Evolutionary conservation across 2,329 filamentous ascomycete genomes (phyloP).

Genomic region (Sporothrix dimorphospora): DNA sequence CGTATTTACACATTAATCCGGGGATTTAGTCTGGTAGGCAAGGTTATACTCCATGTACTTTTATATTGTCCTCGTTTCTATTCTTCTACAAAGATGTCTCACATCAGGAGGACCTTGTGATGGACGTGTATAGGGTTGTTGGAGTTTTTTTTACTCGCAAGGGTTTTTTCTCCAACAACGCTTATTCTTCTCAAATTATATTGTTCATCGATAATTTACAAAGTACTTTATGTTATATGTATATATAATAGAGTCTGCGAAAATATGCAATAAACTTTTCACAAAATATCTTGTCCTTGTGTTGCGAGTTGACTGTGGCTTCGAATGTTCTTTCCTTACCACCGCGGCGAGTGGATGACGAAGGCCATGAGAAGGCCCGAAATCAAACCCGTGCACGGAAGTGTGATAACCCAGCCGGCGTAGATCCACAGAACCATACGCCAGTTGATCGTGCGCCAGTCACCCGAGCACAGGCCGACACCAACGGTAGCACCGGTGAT

Average conservation of each 20-base stretch:
- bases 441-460: conserved; percentile 64
- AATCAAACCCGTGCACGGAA: conserved; percentile 60
- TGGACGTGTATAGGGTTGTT: no score
- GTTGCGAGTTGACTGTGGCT: no score
- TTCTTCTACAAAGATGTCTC: no score
- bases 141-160: no score
- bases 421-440: conserved; percentile 64
- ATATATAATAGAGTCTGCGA: neutral
- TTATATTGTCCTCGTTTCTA: no score
- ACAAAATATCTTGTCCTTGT: neutral
- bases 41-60: no score
- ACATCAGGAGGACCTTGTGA: no score
- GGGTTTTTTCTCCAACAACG: no score
- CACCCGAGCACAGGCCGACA: conserved; percentile 63
- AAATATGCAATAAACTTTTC: neutral
- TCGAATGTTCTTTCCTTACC: conserved; percentile 34
- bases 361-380: conserved; percentile 65
- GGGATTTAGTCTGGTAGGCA: no score
- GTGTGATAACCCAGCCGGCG: conserved; percentile 62
- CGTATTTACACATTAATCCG: no score
- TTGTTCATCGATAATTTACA: no score
- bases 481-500: conserved; percentile 65
- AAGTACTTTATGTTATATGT: neutral
- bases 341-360: conserved; percentile 63
- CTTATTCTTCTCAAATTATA: no score